These are phyloP conservation scores for Rachicladosporium sp. DNA, from an alignment of 2,329 filamentous ascomycete genomes.

Conservation along the genomic window DNA sequence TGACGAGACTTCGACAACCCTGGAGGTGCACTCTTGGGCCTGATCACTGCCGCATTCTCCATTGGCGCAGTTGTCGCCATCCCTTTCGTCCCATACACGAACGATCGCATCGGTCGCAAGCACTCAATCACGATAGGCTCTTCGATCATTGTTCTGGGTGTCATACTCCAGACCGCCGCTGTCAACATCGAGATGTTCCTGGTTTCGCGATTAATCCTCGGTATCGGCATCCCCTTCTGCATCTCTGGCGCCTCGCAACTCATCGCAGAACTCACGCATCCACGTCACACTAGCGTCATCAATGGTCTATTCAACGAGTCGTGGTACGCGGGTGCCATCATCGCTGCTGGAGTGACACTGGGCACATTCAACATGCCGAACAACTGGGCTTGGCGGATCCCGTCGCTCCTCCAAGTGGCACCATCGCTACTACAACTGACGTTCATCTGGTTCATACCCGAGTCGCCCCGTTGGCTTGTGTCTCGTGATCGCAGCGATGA, in stretches of 20 bases:
- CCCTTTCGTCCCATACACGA: slow-evolving; percentile 1
- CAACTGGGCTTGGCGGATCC: slow-evolving; percentile 34
- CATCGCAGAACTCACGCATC: slow-evolving; percentile 9
- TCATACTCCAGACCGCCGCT: slow-evolving; percentile 1
- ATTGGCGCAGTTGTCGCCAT: slow-evolving; percentile 3
- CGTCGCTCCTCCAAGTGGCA: slow-evolving; percentile 11
- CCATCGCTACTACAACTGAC: slow-evolving; percentile 14
- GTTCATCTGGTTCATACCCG: slow-evolving; percentile 12
- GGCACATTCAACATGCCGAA: slow-evolving; percentile 3
- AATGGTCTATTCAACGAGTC: slow-evolving; percentile 7
- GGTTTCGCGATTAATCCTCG: slow-evolving; percentile 9
- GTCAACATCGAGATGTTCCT: slow-evolving; percentile 8
- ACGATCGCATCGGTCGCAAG: slow-evolving; percentile 26
- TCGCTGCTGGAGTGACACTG: slow-evolving; percentile 12
- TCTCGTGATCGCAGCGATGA: slow-evolving; percentile 7
- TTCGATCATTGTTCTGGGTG: slow-evolving; percentile 13
- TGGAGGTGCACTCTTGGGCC: slow-evolving; percentile 2
- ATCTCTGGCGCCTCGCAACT: slow-evolving; percentile 8
- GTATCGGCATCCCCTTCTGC: slow-evolving; percentile 9
- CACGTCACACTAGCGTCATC: slow-evolving; percentile 8
- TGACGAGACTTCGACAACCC: slow-evolving; percentile 4
- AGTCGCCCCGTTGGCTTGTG: slow-evolving; percentile 10
- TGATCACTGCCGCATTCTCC: slow-evolving; percentile 3
- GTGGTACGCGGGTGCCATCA: slow-evolving; percentile 11
- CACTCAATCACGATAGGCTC: slow-evolving; percentile 26